Base-by-base conservation (phyloP, 2,329 filamentous ascomycete species). In the Trichophyton benhamiae region DNA sequence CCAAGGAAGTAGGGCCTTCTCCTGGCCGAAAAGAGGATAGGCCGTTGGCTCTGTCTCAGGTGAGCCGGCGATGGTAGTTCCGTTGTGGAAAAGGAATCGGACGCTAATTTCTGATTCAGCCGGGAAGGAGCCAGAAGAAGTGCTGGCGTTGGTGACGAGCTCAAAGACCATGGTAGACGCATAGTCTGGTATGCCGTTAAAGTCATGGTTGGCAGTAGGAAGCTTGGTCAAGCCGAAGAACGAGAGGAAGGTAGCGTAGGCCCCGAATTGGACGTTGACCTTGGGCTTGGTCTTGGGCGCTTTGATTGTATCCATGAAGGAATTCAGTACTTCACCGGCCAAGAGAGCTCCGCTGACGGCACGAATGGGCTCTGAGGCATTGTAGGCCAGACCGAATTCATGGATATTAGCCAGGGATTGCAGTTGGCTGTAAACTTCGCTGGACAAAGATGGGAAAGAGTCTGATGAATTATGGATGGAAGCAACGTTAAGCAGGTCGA, bases 371-470 rank as follows among this genome's bases (percentile, higher is more conserved):
- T 77, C 75, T 1, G 74, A 73, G 67, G 77, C 75, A 76, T 95
- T 92, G 82, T 87, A 95, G 60, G 89, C 89, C 13, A 94, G 83
- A 69, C 86, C 87, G 79, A 83, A 95, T 73, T 96, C 88, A 73
- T 94, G 88, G 62, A 78, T 77, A 71, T 91, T 85, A 67, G 91
- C 91, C 36, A 94, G 83, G n/a, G 82, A 81, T 67, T 82, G 80
- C 61, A 94, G 82, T 70, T 87, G 83, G 67, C 77, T 71, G 61
- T 89, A 77, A 27, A 81, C 80, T 1, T 78, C 76, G 42, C 77
- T 67, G 55, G 84, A 86, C 63, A 91, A 80, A 2, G 80, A 80
- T 27, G 82, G 79, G 68, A 89, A 87, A 73, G 83, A 66, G 38
- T 62, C 64, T 64, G 76, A 78, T n/a, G 75, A 66, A 72, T 86